phyloP scores from a whole-genome alignment of 768 basidiomycete species.

The Suillus spraguei region DNA sequence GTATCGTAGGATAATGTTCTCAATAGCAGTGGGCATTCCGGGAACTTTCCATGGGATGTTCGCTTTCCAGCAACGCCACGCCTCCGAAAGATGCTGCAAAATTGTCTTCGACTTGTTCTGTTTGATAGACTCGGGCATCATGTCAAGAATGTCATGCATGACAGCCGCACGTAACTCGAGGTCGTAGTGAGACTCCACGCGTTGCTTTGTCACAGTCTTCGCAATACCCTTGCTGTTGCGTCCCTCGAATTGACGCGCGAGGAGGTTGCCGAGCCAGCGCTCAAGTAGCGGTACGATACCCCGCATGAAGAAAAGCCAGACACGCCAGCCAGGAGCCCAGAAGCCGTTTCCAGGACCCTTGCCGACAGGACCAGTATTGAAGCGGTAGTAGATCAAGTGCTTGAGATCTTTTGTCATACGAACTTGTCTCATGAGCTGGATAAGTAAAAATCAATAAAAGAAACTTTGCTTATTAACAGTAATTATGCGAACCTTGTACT shows the following conservation, averaged over 20 bases:
- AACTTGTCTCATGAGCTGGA: constrained; percentile 95
- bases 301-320: constrained; percentile 99
- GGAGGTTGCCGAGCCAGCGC: constrained; percentile 96
- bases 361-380: constrained; percentile 99
- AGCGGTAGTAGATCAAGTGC: constrained; percentile 97
- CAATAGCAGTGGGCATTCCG: constrained; percentile 98
- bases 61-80: constrained; percentile 98
- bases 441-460: constrained; percentile 12
- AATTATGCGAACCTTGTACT: constrained; percentile 79
- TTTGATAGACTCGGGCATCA: constrained; percentile 99
- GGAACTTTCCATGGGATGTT: constrained; percentile 99
- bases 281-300: constrained; percentile 98
- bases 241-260: constrained; percentile 98
- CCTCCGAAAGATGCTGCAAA: constrained; percentile 95
- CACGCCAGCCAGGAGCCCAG: constrained; percentile 99
- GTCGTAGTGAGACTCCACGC: constrained; percentile 98
- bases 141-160: constrained; percentile 99
- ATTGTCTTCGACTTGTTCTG: constrained; percentile 99
- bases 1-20: constrained; percentile 98
- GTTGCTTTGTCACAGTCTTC: constrained; percentile 98
- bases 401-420: constrained; percentile 99
- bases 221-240: constrained; percentile 96
- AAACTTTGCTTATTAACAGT: neutral
- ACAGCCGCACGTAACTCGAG: constrained; percentile 96
- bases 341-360: constrained; percentile 99